Percentiles rank a stretch among this genome's conserved stretches.
These are phyloP conservation scores for Suillus tomentosus DNA, from an alignment of 768 basidiomycete genomes.

Conservation along the genomic window DNA sequence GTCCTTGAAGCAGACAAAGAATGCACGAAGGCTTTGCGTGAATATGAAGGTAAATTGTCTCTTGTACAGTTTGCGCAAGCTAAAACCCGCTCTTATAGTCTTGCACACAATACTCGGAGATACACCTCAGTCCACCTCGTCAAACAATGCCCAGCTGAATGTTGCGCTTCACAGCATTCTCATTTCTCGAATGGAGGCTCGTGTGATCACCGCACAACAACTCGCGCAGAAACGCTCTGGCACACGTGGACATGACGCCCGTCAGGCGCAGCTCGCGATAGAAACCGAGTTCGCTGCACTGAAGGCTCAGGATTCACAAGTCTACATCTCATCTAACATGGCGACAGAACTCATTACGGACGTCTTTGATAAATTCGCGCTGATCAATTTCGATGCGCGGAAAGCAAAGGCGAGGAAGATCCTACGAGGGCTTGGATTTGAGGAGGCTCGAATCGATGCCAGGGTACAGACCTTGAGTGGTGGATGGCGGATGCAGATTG, in stretches of 20 bases:
- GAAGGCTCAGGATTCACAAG: conserved; percentile 12
- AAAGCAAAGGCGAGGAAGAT: conserved; percentile 45
- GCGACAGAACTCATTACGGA: conserved; percentile 12
- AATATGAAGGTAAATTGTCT: conserved; percentile 13
- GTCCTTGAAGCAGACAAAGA: conserved; percentile 14
- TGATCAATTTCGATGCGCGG: conserved; percentile 14
- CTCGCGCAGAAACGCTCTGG: conserved; percentile 17
- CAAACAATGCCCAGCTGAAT: conserved; percentile 9
- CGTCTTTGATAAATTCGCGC: conserved; percentile 13
- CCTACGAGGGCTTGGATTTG: conserved; percentile 62
- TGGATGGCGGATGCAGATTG: conserved; percentile 65
- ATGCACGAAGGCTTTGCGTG: conserved; percentile 9
- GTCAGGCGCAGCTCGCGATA: conserved; percentile 14
- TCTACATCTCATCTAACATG: conserved; percentile 13
- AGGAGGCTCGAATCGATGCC: conserved; percentile 32
- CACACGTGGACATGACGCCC: conserved; percentile 15
- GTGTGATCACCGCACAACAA: conserved; percentile 9
- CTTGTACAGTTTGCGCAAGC: neutral
- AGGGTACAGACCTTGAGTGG: conserved; percentile 50
- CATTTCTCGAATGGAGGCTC: conserved; percentile 8
- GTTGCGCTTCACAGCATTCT: conserved; percentile 12
- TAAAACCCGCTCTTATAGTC: neutral
- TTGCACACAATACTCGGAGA: conserved; percentile 13
- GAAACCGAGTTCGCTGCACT: conserved; percentile 12
- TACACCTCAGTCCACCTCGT: neutral